These are phyloP conservation scores for Coniochaeta sp. DNA, from an alignment of 2,329 filamentous ascomycete genomes.

Conservation along the genomic window DNA sequence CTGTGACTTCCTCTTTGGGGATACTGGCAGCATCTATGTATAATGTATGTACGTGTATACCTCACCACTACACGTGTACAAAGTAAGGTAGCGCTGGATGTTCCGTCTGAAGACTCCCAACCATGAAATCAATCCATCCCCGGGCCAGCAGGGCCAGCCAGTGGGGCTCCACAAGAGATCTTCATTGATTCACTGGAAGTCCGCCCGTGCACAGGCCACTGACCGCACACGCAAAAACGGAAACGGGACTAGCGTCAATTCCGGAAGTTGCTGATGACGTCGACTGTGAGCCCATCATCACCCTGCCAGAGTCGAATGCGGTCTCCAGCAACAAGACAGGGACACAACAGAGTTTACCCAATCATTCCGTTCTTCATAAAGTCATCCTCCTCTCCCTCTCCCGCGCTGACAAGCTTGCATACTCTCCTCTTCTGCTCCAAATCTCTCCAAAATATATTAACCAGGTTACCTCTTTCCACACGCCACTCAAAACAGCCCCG, in stretches of 20 bases:
- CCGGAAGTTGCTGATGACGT: background rate
- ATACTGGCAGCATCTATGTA: too few species aligned
- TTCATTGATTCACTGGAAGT: background rate
- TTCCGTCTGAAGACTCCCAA: too few species aligned
- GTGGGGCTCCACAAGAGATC: background rate
- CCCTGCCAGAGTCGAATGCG: background rate
- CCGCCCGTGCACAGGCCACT: background rate
- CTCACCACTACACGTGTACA: too few species aligned
- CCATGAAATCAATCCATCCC: too few species aligned
- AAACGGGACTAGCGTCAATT: background rate
- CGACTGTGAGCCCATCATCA: background rate
- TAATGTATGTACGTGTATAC: too few species aligned
- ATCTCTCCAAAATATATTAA: background rate
- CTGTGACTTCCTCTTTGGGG: too few species aligned
- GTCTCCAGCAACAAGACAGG: background rate
- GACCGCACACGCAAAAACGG: background rate
- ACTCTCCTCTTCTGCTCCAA: background rate
- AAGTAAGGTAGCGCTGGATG: too few species aligned
- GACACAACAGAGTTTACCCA: background rate
- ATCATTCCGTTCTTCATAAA: conserved; percentile 1
- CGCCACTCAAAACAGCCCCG: background rate
- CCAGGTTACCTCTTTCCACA: background rate
- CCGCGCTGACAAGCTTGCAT: background rate
- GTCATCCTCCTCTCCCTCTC: background rate
- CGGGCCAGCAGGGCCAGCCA: too few species aligned